Evolutionary conservation across 441 rosid genomes (phyloP), one percentile per base, ranked within the genome.

Genomic region (Erodium moschatum): DNA sequence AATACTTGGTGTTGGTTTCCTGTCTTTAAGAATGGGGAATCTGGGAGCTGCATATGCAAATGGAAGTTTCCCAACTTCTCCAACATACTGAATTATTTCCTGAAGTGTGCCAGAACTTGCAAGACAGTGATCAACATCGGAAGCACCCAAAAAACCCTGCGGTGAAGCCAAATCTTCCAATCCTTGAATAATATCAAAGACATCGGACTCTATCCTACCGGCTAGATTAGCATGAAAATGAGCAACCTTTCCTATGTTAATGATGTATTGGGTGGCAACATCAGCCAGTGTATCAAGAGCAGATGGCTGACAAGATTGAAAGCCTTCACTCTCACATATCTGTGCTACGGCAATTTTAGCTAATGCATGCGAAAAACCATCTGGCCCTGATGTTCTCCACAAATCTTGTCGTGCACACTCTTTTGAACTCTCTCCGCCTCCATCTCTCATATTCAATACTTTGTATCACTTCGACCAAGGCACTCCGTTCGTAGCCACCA

Each of bases 401-500:
- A 68, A 46, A 5, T 72, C 75, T 19, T 56, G 21, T 21, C 79
- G 79, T 77, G 76, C 89, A 68, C 70, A 80, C 69, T 83, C 76
- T 75, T 80, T 82, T 78, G 81, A 86, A 78, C 82, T 88, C 86
- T 87, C 87, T 83, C 85, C 81, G 56, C 87, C 91, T 79, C 97
- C 96, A 93, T 89, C 80, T 84, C 79, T 93, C 98, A 93, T 93
- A 77, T 89, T 93, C 95, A 80, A 84, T 78, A 80, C 78, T 78
- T 81, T 81, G 82, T 80, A 85, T 87, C 89, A 84, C 85, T 86
- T 85, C 74, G 69, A 75, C 73, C 58, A 74, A 67, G 65, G 70
- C 70, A 77, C 15, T 52, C 67, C 67, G 69, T 64, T 66, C 77
- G 68, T 66, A 33, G 63, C 42, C 69, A 79, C 79, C 82, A 81